These are phyloP conservation scores for Alternaria atra DNA, from an alignment of 2,329 filamentous ascomycete genomes.

Conservation along the genomic window DNA sequence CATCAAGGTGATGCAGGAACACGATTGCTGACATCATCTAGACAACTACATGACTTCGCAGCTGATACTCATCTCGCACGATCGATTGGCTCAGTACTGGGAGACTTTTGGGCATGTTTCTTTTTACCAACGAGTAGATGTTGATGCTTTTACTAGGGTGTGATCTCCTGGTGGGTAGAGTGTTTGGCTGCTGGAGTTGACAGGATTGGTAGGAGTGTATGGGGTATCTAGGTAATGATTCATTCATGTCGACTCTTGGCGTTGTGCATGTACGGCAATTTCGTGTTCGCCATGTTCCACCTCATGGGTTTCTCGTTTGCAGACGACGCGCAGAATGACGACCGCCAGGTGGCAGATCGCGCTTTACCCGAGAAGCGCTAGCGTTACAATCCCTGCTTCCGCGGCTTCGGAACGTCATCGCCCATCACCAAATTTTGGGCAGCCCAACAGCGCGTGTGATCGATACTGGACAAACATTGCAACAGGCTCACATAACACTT, in stretches of 20 bases:
- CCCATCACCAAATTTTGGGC: constrained; percentile 21
- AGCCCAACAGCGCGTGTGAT: neutral
- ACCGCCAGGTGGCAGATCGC: neutral
- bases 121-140: constrained; percentile 59
- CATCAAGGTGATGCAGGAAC: neutral
- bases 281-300: too few relatives aligned
- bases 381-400: neutral
- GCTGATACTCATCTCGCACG: constrained; percentile 79
- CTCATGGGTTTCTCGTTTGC: too few relatives aligned
- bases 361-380: neutral
- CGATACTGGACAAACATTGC: neutral
- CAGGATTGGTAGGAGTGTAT: neutral
- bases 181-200: neutral
- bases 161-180: neutral
- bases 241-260: too few relatives aligned
- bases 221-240: too few relatives aligned
- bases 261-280: too few relatives aligned
- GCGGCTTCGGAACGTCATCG: constrained; percentile 20
- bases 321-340: too few relatives aligned
- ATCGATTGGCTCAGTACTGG: constrained; percentile 86
- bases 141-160: constrained; percentile 50
- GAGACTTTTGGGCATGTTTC: constrained; percentile 62
- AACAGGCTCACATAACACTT: neutral
- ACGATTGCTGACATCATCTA: constrained; percentile 47
- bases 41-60: constrained; percentile 79